Base-by-base conservation (phyloP, 2,329 filamentous ascomycete genomes). In the Cladobotryum mycophilum region DNA sequence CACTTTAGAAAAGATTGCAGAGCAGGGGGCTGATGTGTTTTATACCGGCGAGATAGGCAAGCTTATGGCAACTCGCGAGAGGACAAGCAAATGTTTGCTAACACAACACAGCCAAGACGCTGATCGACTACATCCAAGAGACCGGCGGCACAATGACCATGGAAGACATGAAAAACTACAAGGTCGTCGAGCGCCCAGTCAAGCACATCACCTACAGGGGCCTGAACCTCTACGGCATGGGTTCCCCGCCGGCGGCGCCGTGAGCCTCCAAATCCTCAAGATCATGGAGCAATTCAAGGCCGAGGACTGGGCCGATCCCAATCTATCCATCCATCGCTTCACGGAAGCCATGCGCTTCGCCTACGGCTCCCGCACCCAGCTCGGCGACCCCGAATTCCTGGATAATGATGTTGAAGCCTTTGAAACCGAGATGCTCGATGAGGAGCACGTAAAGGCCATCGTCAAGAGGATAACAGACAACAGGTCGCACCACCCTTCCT, bases 261-360 rank as follows among this genome's bases (percentile, higher is more conserved):
- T 96, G 1, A 82, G 82, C 4, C 73, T 95, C 59, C 83, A 81
- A 50, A 83, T 85, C 3, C 74, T 97, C 61, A 96, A 95, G 63
- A 89, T 85, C 33, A 78, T 96, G 67, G 85, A 92, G 66, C 86
- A 88, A 15, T 96, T 87, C 66, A 70, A 76, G 3, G 67, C 71
- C 36, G 72, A 83, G 22, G 83, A 81, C 53, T 64, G 75, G 38
- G 53, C 67, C 11, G 70, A 79, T 41, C 66, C 67, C 17, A 84
- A 89, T 58, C 70, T 95, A 0, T 89, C 84, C 36, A 85, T 85
- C 1, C 93, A 97, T 68, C 81, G 88, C 13, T 78, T 96, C 56
- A 82, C 89, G 61, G 93, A 97, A 73, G 86, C 90, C 12, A 89
- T 96, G 72, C 81, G 89, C 18, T 97, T 95, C 65, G 90, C 82